phyloP scores from a whole-genome alignment of 1,139 yeast genomes.

The Sugiyamaella pinicola region DNA sequence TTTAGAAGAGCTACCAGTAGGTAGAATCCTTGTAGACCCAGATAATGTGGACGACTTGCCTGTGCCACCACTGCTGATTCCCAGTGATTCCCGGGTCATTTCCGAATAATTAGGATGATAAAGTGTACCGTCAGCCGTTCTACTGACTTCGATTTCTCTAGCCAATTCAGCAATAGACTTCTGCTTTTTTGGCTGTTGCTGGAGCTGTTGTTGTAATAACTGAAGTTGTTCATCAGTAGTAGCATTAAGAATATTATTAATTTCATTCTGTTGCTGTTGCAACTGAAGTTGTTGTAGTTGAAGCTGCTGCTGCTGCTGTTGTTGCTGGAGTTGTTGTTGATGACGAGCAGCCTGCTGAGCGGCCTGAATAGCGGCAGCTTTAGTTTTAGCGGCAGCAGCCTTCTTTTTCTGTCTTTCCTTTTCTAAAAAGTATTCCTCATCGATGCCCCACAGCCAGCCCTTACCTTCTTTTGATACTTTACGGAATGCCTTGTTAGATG shows the following conservation, averaged over 20 bases:
- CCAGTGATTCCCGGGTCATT: conserved; percentile 27
- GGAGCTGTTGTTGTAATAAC: conserved; percentile 17
- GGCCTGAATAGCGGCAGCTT: conserved; percentile 39
- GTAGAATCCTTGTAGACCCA: conserved; percentile 16
- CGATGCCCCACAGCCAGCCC: conserved; percentile 93
- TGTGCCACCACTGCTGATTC: conserved; percentile 8
- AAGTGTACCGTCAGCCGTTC: conserved; percentile 26
- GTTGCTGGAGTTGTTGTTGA: conserved; percentile 35
- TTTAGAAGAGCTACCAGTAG: conserved; percentile 5
- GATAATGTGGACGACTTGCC: conserved; percentile 8
- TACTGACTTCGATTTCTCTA: conserved; percentile 51
- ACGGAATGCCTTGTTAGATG: conserved; percentile 80
- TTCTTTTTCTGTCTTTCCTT: conserved; percentile 74
- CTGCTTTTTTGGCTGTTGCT: conserved; percentile 26
- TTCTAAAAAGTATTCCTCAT: conserved; percentile 79
- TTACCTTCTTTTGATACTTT: conserved; percentile 77
- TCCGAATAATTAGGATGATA: conserved; percentile 32
- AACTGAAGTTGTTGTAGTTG: conserved; percentile 5
- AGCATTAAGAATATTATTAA: conserved; percentile 14
- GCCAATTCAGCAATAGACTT: conserved; percentile 60
- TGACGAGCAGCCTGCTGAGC: conserved; percentile 34
- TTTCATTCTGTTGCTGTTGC: conserved; percentile 13
- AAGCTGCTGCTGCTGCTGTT: conserved; percentile 36
- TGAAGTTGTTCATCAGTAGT: conserved; percentile 15
- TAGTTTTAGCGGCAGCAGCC: conserved; percentile 39